A percentile compares a stretch with the other conserved stretches of the same genome.
phyloP scores from a whole-genome alignment of 2,329 filamentous ascomycete genomes.

The Penicillium sp. region DNA sequence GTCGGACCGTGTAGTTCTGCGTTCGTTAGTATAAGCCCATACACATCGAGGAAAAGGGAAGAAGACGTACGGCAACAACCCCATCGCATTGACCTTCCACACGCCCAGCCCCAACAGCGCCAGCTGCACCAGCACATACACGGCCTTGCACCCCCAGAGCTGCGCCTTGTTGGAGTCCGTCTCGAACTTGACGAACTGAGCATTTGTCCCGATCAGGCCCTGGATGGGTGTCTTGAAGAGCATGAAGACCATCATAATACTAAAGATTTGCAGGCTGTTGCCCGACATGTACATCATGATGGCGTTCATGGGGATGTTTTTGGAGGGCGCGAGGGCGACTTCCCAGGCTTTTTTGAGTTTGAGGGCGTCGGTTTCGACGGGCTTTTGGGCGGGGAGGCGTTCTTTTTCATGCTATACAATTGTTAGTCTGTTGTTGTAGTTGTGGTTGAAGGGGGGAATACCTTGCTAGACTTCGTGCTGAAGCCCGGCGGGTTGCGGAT shows the following conservation, averaged over 20 bases:
- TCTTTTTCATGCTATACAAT: no score
- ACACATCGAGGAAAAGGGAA: not conserved
- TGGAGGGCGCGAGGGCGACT: conserved; percentile 86
- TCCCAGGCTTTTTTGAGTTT: conserved; percentile 99
- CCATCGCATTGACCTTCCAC: conserved; percentile 98
- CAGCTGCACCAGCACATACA: conserved; percentile 84
- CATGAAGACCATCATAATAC: conserved; percentile 99
- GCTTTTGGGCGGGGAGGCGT: conserved; percentile 34
- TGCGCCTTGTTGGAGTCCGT: conserved; percentile 70
- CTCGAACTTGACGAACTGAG: conserved; percentile 88
- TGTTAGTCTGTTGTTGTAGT: conserved; percentile 1
- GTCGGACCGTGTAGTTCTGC: conserved; percentile 86
- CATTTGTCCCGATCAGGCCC: conserved; percentile 76
- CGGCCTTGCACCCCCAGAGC: conserved; percentile 77
- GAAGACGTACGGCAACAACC: conserved; percentile 73
- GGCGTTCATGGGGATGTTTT: conserved; percentile 93
- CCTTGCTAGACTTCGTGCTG: conserved; percentile 44
- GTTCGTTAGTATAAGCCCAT: conserved; percentile 25
- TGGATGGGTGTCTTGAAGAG: conserved; percentile 94
- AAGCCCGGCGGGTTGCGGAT: conserved; percentile 86
- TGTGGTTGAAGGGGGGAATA: no score
- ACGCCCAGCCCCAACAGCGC: conserved; percentile 78
- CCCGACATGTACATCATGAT: conserved; percentile 99
- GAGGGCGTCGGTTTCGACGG: conserved; percentile 86
- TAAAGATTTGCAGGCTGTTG: conserved; percentile 97